Evolutionary conservation across 352 stramenopile genomes (phyloP), one percentile per base, ranked within the genome.

Genomic region (Phytophthora vignae): DNA sequence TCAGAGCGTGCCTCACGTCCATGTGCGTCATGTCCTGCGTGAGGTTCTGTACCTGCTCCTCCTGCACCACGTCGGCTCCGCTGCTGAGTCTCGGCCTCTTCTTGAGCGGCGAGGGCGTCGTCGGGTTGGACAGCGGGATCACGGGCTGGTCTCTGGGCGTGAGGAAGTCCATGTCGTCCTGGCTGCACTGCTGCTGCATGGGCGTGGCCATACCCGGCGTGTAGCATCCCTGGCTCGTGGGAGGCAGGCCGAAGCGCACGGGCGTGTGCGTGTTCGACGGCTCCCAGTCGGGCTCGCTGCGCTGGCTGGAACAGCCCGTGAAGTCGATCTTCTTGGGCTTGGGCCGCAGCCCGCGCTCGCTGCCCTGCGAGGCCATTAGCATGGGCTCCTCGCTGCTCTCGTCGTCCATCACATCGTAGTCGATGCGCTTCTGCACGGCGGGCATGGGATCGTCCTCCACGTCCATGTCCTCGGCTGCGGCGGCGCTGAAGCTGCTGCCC

Each of bases 81-180:
- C 74, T 75, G 55, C 62, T 64, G 50, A 85, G 73, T 25, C 89
- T 84, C 56, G 79, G 78, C 11, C 87, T 77, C 48, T 96, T 96
- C 63, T 95, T 95, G 22, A 96, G 74, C 7, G 89, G 89, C 31
- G 89, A 95, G 17, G 89, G 89, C 36, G 89, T 94, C 55, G 85
- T 93, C 9, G 89, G 87, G 54, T 95, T 88, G 21, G 89, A 96
- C 50, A 96, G 71, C 11, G 87, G 87, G 61, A 95, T 79, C 38
- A 96, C 87, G 1, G 89, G 89, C 63, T 96, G 89, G 70, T 96
- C 89, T 63, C 88, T 72, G 17, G 89, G 89, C 55, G 89, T 96
- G 40, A 91, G 82, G 77, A 94, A 96, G 74, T 96, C 89, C 69
- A 95, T 77, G 15, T 93, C 87, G 73, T 96, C 87, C 59, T 96